Conservation (phyloP, 2,329 filamentous ascomycete genomes). For the Pseudogymnoascus sp. region DNA sequence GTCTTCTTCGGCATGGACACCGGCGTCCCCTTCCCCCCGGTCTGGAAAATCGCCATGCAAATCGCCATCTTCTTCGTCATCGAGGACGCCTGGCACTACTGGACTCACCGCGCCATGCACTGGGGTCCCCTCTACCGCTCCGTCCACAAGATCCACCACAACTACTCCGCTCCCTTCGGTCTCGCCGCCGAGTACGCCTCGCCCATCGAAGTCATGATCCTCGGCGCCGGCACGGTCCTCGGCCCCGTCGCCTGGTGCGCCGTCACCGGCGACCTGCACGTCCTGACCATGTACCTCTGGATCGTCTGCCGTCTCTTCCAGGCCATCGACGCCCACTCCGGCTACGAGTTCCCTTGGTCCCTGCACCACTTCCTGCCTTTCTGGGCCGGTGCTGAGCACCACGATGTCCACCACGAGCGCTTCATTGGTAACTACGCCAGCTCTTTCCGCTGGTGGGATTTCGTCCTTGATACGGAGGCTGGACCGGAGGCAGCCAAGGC, state of each 20-base stretch:
- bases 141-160: conserved; percentile 98
- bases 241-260: conserved; percentile 76
- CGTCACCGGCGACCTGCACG: conserved; percentile 79
- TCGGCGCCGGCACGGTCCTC: conserved; percentile 79
- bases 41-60: conserved; percentile 82
- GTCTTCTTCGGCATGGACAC: conserved; percentile 86
- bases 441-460: conserved; percentile 99
- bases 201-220: conserved; percentile 91
- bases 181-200: conserved; percentile 96
- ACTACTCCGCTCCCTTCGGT: conserved; percentile 95
- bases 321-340: conserved; percentile 94
- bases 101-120: conserved; percentile 86
- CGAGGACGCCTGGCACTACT: conserved; percentile 98
- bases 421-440: conserved; percentile 98
- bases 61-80: conserved; percentile 90
- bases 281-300: conserved; percentile 97
- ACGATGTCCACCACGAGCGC: conserved; percentile 95
- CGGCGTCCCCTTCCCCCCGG: conserved; percentile 77
- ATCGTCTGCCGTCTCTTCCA: conserved; percentile 90
- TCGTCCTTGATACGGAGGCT: conserved; percentile 84
- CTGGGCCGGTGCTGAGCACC: conserved; percentile 95
- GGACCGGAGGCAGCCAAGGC: conserved; percentile 78
- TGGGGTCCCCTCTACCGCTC: conserved; percentile 92
- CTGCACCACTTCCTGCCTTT: conserved; percentile 92
- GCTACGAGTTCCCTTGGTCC: conserved; percentile 98